Percentiles rank a stretch among this genome's conserved stretches.
These are phyloP conservation scores for Candida bentonensis DNA, from an alignment of 805 yeast genomes.

Conservation along the genomic window DNA sequence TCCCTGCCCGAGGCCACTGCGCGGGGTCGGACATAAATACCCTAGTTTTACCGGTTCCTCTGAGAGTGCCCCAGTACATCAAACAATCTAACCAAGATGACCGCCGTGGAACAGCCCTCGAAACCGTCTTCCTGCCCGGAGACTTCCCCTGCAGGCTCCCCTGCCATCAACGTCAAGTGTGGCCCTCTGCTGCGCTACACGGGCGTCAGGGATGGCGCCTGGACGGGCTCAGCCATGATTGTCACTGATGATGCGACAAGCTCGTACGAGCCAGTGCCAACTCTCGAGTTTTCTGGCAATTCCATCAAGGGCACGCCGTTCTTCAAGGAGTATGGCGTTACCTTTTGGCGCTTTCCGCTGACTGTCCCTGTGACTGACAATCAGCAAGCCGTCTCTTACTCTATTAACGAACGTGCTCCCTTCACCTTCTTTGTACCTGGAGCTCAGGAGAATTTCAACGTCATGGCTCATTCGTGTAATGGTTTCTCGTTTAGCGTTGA, in stretches of 20 bases:
- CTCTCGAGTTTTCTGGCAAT: constrained; percentile 20
- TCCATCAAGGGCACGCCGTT: constrained; percentile 32
- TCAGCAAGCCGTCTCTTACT: constrained; percentile 55
- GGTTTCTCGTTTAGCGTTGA: constrained; percentile 73
- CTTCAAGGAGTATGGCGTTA: constrained; percentile 30
- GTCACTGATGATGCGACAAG: constrained; percentile 35
- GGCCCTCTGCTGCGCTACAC: constrained; percentile 70
- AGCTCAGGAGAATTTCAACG: constrained; percentile 53
- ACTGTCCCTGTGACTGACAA: constrained; percentile 30
- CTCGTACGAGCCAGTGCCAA: constrained; percentile 15
- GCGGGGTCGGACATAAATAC: no score
- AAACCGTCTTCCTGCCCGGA: constrained; percentile 1
- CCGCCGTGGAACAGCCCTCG: neutral
- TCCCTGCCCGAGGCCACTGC: no score
- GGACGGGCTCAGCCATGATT: constrained; percentile 56
- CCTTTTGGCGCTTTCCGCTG: constrained; percentile 56
- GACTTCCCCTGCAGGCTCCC: constrained; percentile 18
- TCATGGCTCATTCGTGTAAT: constrained; percentile 75
- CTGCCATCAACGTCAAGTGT: constrained; percentile 25
- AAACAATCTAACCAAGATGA: no score
- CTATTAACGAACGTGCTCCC: constrained; percentile 29
- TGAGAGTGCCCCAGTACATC: no score
- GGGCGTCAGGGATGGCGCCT: constrained; percentile 45
- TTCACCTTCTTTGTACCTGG: constrained; percentile 64
- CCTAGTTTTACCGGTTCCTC: no score